These are phyloP conservation scores for Diplodia corticola DNA, from an alignment of 2,329 filamentous ascomycete genomes.

Conservation along the genomic window DNA sequence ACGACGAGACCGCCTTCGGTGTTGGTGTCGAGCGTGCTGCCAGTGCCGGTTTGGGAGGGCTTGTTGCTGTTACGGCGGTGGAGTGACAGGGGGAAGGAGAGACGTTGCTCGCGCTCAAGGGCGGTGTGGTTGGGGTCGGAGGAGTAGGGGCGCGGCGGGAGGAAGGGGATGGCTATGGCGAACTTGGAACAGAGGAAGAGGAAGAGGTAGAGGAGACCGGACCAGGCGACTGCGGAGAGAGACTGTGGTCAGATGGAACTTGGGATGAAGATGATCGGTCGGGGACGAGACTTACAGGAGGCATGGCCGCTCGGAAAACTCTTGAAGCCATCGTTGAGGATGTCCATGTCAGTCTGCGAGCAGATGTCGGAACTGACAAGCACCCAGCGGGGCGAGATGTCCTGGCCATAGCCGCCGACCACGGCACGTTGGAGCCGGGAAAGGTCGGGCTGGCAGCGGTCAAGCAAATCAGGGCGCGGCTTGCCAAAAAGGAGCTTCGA, in stretches of 20 bases:
- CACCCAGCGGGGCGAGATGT: constrained; percentile 58
- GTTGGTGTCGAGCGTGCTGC: constrained; percentile 15
- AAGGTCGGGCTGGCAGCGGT: constrained; percentile 75
- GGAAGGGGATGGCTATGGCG: constrained; percentile 70
- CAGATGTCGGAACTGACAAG: constrained; percentile 80
- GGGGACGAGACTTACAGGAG: constrained; percentile 53
- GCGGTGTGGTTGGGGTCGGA: constrained; percentile 52
- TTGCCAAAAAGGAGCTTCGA: constrained; percentile 75
- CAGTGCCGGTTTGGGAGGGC: constrained; percentile 26
- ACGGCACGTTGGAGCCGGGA: constrained; percentile 56
- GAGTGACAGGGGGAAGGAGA: constrained; percentile 31
- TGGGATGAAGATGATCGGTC: neutral
- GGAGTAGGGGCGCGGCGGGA: constrained; percentile 52
- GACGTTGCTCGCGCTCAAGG: constrained; percentile 19
- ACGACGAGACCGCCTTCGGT: constrained; percentile 24
- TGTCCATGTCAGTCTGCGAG: constrained; percentile 59
- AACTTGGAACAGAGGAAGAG: constrained; percentile 87
- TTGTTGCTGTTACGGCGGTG: constrained; percentile 27
- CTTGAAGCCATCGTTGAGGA: constrained; percentile 78
- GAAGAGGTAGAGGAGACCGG: constrained; percentile 80
- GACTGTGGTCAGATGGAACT: neutral
- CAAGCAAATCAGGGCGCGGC: constrained; percentile 63
- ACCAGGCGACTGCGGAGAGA: constrained; percentile 60
- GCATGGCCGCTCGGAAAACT: constrained; percentile 80
- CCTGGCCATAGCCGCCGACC: constrained; percentile 61